Evolutionary conservation across 192 early-diverging fungal species (phyloP).

Genomic region (Nowakowskiella sp.): DNA sequence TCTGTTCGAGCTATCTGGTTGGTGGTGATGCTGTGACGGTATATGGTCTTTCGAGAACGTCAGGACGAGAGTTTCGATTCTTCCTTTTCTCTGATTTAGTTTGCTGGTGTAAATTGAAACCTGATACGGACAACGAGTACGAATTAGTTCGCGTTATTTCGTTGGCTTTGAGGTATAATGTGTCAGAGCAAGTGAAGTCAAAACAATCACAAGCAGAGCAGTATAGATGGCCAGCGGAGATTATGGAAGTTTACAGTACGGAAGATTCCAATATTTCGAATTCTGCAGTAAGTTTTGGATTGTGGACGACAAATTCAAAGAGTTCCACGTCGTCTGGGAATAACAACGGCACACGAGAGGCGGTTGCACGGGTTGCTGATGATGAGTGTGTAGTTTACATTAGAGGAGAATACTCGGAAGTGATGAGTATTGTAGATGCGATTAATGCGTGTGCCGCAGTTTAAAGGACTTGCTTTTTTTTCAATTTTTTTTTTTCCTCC

Average conservation of each 20-base stretch:
- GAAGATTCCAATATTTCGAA: not conserved
- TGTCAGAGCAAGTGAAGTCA: slow-evolving; percentile 10
- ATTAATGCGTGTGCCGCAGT: slow-evolving; percentile 17
- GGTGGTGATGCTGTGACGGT: slow-evolving; percentile 18
- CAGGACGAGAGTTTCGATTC: slow-evolving; percentile 27
- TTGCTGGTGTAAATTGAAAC: slow-evolving; percentile 34
- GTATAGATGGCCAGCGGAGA: slow-evolving; percentile 7
- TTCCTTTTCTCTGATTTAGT: slow-evolving; percentile 39
- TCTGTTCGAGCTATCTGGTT: not conserved
- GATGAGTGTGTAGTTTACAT: slow-evolving; percentile 32
- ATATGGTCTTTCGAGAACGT: slow-evolving; percentile 16
- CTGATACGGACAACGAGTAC: slow-evolving; percentile 4
- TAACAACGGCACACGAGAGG: slow-evolving; percentile 2
- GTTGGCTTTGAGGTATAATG: not conserved
- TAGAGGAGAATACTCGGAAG: slow-evolving; percentile 17
- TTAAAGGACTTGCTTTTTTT: too few relatives aligned
- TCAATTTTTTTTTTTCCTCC: too few relatives aligned
- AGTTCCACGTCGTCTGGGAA: not conserved
- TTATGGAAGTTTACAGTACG: slow-evolving; percentile 6
- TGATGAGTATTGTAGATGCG: slow-evolving; percentile 24
- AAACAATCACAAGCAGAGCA: slow-evolving; percentile 12
- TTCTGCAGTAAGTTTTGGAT: not conserved
- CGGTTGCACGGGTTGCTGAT: slow-evolving; percentile 25
- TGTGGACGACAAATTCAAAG: not conserved
- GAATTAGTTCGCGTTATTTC: not conserved